Evolutionary conservation across 164 flowering plant species (phyloP).

Genomic region (Platanus orientalis): DNA sequence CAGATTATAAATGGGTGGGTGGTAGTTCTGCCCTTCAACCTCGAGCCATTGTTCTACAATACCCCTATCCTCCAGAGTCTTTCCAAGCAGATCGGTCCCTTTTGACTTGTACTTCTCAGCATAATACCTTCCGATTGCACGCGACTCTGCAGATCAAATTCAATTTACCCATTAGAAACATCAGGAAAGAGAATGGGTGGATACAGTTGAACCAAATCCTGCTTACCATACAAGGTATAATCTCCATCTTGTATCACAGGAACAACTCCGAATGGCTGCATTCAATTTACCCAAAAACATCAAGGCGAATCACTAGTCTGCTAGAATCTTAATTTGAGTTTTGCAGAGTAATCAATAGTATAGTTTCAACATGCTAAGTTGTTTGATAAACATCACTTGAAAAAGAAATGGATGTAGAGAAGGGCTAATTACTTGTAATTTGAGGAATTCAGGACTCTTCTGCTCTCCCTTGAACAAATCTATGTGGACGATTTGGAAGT

Average conservation of each 20-base stretch:
- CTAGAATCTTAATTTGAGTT: too few relatives aligned
- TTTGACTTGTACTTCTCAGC: slow-evolving; percentile 41
- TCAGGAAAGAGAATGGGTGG: not conserved
- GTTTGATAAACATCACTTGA: too few relatives aligned
- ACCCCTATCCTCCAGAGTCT: slow-evolving; percentile 35
- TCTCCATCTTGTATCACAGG: slow-evolving; percentile 25
- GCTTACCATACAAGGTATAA: slow-evolving; percentile 18
- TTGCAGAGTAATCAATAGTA: too few relatives aligned
- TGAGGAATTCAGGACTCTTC: slow-evolving; percentile 28
- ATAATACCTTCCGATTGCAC: slow-evolving; percentile 39
- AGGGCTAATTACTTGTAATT: slow-evolving; percentile 21
- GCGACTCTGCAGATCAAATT: slow-evolving; percentile 28
- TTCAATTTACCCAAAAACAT: too few relatives aligned
- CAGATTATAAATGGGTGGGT: slow-evolving; percentile 30
- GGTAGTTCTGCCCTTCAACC: slow-evolving; percentile 36
- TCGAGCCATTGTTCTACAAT: slow-evolving; percentile 47
- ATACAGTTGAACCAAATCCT: not conserved
- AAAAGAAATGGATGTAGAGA: too few relatives aligned
- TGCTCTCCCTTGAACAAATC: slow-evolving; percentile 37
- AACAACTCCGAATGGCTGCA: slow-evolving; percentile 25
- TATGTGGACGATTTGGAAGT: slow-evolving; percentile 27
- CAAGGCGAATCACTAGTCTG: not conserved
- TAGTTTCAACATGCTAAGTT: too few relatives aligned
- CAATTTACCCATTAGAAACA: not conserved
- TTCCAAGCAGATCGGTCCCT: slow-evolving; percentile 39